A percentile compares a stretch with the other conserved stretches of the same genome.
Evolutionary conservation across 2,329 filamentous ascomycete genomes (phyloP).

Genomic region (Sporothrix variecibatus): DNA sequence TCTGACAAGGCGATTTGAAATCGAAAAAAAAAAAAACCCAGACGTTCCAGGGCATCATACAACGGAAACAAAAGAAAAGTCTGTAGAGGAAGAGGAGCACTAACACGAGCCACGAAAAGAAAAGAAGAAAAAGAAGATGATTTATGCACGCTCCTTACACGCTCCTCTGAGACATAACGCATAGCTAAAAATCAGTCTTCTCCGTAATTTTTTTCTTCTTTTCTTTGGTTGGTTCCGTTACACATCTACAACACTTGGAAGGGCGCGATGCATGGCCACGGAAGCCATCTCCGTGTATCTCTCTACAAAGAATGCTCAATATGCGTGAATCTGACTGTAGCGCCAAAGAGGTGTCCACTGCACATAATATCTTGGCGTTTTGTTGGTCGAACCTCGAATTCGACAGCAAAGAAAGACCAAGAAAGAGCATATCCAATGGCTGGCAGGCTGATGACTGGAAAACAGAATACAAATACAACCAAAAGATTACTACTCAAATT

Average conservation of each 20-base stretch:
- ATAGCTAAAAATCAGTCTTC: neutral
- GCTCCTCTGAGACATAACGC: constrained; percentile 3
- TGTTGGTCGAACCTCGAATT: neutral
- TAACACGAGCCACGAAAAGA: neutral
- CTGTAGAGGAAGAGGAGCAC: neutral
- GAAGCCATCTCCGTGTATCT: neutral
- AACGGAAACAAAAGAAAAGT: neutral
- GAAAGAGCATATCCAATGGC: neutral
- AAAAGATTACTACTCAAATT: neutral
- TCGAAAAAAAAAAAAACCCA: neutral
- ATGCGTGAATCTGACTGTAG: neutral
- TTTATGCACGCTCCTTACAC: neutral
- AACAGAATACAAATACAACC: neutral
- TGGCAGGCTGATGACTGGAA: neutral
- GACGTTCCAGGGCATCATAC: neutral
- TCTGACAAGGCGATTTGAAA: constrained; percentile 14
- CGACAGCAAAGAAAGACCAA: neutral
- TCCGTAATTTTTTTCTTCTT: neutral
- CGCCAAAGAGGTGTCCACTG: neutral
- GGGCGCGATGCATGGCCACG: neutral
- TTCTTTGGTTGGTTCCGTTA: neutral
- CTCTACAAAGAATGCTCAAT: neutral
- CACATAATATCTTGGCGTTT: too few relatives aligned
- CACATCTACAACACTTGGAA: neutral
- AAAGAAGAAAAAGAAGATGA: neutral